Evolutionary conservation across 2,329 filamentous ascomycete genomes (phyloP), one percentile per base, ranked within the genome.

Genomic region (Tolypocladium pustulatum): DNA sequence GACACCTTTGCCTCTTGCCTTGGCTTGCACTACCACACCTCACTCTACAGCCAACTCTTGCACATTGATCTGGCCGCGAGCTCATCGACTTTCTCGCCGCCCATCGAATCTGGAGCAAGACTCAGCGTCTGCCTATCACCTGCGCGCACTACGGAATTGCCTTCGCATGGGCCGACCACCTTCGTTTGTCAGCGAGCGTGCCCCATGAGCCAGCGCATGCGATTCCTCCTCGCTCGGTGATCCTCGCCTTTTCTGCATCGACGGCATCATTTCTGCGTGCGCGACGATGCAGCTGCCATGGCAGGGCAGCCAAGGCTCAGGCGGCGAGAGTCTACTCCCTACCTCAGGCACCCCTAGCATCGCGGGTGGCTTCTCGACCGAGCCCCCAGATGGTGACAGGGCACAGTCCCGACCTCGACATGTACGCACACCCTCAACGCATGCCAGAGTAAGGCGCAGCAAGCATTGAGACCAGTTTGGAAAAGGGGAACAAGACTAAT

Each of bases 401-500:
- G 61, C 65, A 41, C 63, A 64, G 5, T 65, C 66, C 52, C 68
- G 69, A 41, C 63, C 67, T 56, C 69, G 72, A 30, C 76, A 79
- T 70, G 67, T 67, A 55, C 74, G 81, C 59, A 79, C 79, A 9
- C 81, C 80, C 8, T 83, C 81, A 46, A 76, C 80, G 49, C 79
- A 83, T 67, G 82, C 81, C 64, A 76, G 79, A 66, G 81, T 84
- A 73, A 71, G 76, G 9, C 49, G 12, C 49, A 15, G 52, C 20
- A 25, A 27, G 17, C 10, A 22, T 32, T 53, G 4, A 4, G 30
- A 17, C 20, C 20, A n/a, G 27, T 34, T 1, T 13, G 0, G 10
- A 10, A 13, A 5, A 2, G 1, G 20, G 9, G 22, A 7, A 17
- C 20, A 34, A 15, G 20, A 15, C 49, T 53, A 22, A 53, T 17